Base-by-base conservation (phyloP, 2,329 filamentous ascomycete genomes). In the Stenocarpella maydis region DNA sequence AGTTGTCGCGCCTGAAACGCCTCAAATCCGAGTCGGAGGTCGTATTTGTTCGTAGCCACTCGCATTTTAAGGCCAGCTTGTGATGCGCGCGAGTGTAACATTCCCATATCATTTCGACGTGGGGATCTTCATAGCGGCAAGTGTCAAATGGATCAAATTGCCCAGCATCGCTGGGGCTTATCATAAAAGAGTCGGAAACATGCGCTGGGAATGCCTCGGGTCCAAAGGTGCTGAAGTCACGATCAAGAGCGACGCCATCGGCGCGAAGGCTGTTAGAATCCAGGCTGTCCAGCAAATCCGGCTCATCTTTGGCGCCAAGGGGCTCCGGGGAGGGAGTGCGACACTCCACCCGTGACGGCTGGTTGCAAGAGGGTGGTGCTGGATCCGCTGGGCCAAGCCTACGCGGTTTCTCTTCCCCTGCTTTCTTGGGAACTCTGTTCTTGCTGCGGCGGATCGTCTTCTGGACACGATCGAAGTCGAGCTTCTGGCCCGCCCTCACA, bases 361-460 rank as follows among this genome's bases (percentile, higher is more conserved):
- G 49, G 31, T 45, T 69, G 47, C 34, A n/a, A 45, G 50, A 28
- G 34, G 49, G 28, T 49, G 50, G 17, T 64, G 50, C 47, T 43
- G 67, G 67, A n/a, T 69, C 58, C 26, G 47, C 12, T 54, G 45
- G 43, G n/a, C 28, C 31, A 21, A 34, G 26, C 31, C 28, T 49
- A n/a, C 52, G 67, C 61, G 53, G 21, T 9, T 50, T 37, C 5
- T 52, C 24, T 41, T 50, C 49, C 14, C 52, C 43, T n/a, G 24
- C 14, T 21, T 28, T n/a, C 52, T 65, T 69, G 24, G 52, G 61
- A n/a, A 55, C 28, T 67, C 65, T 67, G 65, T 50, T 52, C 58
- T 64, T 70, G 55, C 69, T 58, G 55, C 69, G 69, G 52, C 69
- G 69, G 24, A 70, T 50, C 19, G 69, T 68, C 43, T 63, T 67